These are phyloP conservation scores for Naganishia kalamii DNA, from an alignment of 768 basidiomycete genomes.

Conservation along the genomic window DNA sequence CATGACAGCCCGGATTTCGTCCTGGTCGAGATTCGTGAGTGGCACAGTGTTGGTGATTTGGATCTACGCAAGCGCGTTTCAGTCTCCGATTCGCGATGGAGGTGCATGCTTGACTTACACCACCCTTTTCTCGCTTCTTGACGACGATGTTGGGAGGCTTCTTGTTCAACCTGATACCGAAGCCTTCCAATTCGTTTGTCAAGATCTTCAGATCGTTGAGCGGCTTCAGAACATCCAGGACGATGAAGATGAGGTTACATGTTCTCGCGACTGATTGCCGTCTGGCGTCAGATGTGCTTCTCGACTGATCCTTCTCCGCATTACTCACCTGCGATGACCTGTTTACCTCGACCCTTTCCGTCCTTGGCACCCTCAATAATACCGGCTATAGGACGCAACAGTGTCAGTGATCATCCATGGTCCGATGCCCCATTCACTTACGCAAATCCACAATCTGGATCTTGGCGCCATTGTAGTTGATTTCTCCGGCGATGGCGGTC, in stretches of 20 bases:
- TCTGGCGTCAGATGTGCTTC: not conserved
- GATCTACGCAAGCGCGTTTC: slow-evolving; percentile 52
- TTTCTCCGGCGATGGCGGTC: slow-evolving; percentile 87
- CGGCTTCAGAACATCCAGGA: slow-evolving; percentile 97
- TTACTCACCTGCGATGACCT: slow-evolving; percentile 51
- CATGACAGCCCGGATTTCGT: slow-evolving; percentile 90
- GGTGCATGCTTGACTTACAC: slow-evolving; percentile 31
- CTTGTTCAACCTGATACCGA: slow-evolving; percentile 94
- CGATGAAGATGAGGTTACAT: slow-evolving; percentile 96
- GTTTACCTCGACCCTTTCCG: slow-evolving; percentile 89
- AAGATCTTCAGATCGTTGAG: slow-evolving; percentile 84
- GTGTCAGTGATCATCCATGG: not conserved
- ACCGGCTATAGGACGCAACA: slow-evolving; percentile 58
- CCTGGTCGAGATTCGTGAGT: slow-evolving; percentile 86
- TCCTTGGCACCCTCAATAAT: slow-evolving; percentile 98
- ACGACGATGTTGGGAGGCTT: slow-evolving; percentile 76
- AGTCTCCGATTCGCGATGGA: not conserved
- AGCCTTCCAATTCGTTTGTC: slow-evolving; percentile 91
- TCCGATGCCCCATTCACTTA: slow-evolving; percentile 47
- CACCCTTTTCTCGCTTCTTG: slow-evolving; percentile 63
- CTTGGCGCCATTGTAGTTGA: slow-evolving; percentile 91
- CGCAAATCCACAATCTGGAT: slow-evolving; percentile 91
- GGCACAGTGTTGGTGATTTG: slow-evolving; percentile 95
- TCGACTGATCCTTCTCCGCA: not conserved
- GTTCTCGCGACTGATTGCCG: slow-evolving; percentile 76